Base-by-base conservation (phyloP, 2,329 filamentous ascomycete genomes). In the Arthrinium phaeospermum region DNA sequence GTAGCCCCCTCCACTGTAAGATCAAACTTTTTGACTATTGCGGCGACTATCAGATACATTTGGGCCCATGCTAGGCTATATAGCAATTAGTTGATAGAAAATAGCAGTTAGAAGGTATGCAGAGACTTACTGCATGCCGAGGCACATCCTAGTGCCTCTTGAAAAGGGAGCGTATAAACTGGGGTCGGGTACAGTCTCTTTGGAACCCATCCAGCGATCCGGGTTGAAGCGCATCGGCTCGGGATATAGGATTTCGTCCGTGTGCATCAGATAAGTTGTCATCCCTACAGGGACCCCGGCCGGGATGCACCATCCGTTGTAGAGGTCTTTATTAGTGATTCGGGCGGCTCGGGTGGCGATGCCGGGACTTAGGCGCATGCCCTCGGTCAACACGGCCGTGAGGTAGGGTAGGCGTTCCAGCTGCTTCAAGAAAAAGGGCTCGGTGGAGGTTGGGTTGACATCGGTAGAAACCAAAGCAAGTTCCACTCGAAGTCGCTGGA, bases 401-500 rank as follows among this genome's bases (percentile, higher is more conserved):
- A 67, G 64, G 19, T 67, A 67, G 1, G 64, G 64, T 37, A 67
- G 5, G 5, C 24, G 7, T 19, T 67, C 34, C 22, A 67, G 14
- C 64, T 67, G 64, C 3, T 67, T 67, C 64, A 57, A 22, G 51
- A 16, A 30, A 5, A 10, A 1, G 0, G 37, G 37, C 6, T 41
- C 37, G 6, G 1, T 4, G 10, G n/a, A 3, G 8, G 0, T 3
- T 27, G n/a, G 13, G 1, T 0, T n/a, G 6, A 2, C n/a, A 5
- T n/a, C 27, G 51, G 14, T 8, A 8, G 27, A 8, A 0, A 30
- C 14, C 5, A 4, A 30, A 19, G 5, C 51, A 5, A 78, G 67
- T 27, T 77, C 75, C 0, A 34, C 14, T 4, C 34, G 30, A 2
- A 78, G 67, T 4, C 68, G 61, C 0, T 13, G 19, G 0, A 78